Evolutionary conservation across 2,329 filamentous ascomycete genomes (phyloP).

Genomic region (Fusarium palustre): DNA sequence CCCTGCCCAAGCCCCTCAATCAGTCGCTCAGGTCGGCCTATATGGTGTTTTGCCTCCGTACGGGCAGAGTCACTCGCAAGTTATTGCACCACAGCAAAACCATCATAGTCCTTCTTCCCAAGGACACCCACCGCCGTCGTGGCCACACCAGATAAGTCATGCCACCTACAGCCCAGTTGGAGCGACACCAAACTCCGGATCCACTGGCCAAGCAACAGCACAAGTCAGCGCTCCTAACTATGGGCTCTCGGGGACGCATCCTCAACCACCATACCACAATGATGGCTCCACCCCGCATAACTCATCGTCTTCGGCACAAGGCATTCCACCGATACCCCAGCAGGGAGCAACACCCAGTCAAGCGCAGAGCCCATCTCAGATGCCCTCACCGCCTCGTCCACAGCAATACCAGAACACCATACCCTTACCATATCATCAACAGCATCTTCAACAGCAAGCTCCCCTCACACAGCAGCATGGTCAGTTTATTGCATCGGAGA

Average conservation of each 20-base stretch:
- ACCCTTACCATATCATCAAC: not conserved
- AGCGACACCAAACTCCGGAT: not conserved
- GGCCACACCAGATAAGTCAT: not conserved
- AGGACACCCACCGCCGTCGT: not conserved
- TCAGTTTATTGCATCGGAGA: rapidly evolving
- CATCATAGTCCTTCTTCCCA: conserved; percentile 3
- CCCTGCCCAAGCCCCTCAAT: rapidly evolving
- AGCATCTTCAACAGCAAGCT: not conserved
- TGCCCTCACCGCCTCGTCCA: not conserved
- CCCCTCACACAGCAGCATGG: not conserved
- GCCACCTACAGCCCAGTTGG: not conserved
- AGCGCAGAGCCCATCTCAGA: not conserved
- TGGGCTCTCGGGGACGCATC: not conserved
- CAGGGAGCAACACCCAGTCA: rapidly evolving
- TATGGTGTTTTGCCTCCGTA: not conserved
- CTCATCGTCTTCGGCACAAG: not conserved
- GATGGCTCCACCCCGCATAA: not conserved
- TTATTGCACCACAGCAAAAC: not conserved
- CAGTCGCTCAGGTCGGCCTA: not conserved
- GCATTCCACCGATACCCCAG: not conserved
- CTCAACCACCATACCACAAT: conserved; percentile 6
- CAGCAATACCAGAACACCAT: not conserved
- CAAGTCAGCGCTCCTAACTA: not conserved
- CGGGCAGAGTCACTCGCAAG: not conserved
- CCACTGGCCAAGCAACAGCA: not conserved